Evolutionary conservation across 2,329 filamentous ascomycete species (phyloP), one percentile per base, ranked within the genome.

Genomic region (Fusarium sp.): DNA sequence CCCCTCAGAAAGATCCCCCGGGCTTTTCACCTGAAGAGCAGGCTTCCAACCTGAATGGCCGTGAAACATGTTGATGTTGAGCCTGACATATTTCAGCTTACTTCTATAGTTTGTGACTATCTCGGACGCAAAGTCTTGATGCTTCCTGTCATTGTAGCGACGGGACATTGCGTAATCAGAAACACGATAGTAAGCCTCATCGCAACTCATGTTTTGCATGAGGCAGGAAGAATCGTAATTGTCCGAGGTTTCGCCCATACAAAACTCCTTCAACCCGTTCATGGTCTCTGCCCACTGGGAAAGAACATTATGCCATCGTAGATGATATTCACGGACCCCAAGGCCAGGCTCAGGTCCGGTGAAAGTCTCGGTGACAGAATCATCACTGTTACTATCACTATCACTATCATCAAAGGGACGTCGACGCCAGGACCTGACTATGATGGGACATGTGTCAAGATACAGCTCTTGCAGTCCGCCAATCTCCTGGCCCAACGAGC

Each of bases 371-470:
- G 14, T 5, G 22, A 24, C 24, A 16, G 65, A 57, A n/a, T 65
- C 43, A 18, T 35, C 56, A 59, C 22, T 60, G 14, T 62, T 41
- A 3, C 16, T 6, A 18, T 35, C 56, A 59, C 22, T 60, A 11
- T 62, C 48, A 3, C 16, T 6, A 18, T 11, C 22, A 4, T 59
- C 56, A 4, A 58, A 13, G 16, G 45, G 39, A 18, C 29, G 24
- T 8, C 18, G 2, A 10, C 52, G 60, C 2, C 9, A 20, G 41
- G 64, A 31, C 10, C 9, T 33, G 6, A 56, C 64, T 0, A 82
- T 45, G 20, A 86, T 84, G 1, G 82, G 78, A 62, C 85, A 88
- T 62, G 85, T 78, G 52, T 87, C 85, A 0, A 88, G 77, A 16
- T 84, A 82, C 1, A 88, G 73, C 43, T 84, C 80, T 13, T 82